These are phyloP conservation scores for Acidomyces sp. DNA, from an alignment of 495 filamentous ascomycete genomes.

Conservation along the genomic window DNA sequence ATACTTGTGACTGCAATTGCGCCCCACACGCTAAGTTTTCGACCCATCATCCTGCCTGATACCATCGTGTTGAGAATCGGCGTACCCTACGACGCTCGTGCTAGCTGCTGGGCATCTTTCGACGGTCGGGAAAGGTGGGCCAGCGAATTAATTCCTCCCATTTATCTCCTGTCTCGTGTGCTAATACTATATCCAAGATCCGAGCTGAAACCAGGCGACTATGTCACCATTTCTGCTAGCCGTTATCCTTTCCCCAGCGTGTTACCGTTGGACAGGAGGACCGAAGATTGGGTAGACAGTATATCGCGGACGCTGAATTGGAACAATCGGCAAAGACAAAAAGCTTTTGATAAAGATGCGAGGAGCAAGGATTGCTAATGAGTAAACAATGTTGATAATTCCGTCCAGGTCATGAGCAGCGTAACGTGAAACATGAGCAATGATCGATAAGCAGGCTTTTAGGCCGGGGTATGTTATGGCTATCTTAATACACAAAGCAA, in stretches of 20 bases:
- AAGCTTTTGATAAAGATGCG: constrained; percentile 34
- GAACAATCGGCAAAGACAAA: constrained; percentile 75
- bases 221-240: constrained; percentile 86
- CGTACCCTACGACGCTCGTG: constrained; percentile 82
- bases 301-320: constrained; percentile 84
- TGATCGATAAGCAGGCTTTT: too few species aligned
- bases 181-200: constrained; percentile 33
- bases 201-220: constrained; percentile 80
- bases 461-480: too few species aligned
- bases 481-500: too few species aligned
- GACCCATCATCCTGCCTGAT: constrained; percentile 89
- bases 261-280: constrained; percentile 55
- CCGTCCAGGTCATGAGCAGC: too few species aligned
- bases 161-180: background rate
- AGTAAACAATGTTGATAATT: too few species aligned
- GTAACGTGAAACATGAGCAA: too few species aligned
- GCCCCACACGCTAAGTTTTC: constrained; percentile 89
- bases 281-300: constrained; percentile 87
- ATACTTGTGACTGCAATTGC: constrained; percentile 93
- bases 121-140: constrained; percentile 71
- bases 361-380: background rate
- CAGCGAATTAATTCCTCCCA: background rate
- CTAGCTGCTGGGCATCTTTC: constrained; percentile 90
- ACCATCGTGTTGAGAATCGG: constrained; percentile 84
- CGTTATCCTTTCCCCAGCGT: constrained; percentile 90